A percentile compares a stretch with the other conserved stretches of the same genome.
phyloP scores from a whole-genome alignment of 2,329 filamentous ascomycete species.

The Diaporthe caulivora region DNA sequence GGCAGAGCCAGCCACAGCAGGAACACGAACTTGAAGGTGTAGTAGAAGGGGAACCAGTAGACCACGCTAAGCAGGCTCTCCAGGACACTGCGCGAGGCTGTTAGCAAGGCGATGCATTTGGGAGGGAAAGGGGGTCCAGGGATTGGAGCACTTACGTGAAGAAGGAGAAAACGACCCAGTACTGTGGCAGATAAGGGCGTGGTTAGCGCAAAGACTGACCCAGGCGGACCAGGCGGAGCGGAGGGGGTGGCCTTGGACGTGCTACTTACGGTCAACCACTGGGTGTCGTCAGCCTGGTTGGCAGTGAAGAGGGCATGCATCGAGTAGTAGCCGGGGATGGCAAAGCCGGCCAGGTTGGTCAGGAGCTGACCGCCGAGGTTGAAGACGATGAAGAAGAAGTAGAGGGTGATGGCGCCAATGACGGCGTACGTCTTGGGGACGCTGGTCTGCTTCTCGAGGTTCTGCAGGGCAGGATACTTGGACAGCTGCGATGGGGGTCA shows the following conservation, averaged over 20 bases:
- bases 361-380: constrained; percentile 91
- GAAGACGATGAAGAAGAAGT: constrained; percentile 93
- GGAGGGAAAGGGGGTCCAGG: background rate
- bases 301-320: constrained; percentile 80
- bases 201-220: constrained; percentile 49
- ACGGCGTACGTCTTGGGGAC: constrained; percentile 88
- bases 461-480: constrained; percentile 86
- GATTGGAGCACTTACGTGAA: constrained; percentile 70
- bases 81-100: constrained; percentile 66
- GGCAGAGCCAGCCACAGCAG: constrained; percentile 98
- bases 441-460: constrained; percentile 86
- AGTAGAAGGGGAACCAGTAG: constrained; percentile 99
- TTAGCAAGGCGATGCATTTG: constrained; percentile 6
- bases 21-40: constrained; percentile 98
- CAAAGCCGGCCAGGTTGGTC: constrained; percentile 87
- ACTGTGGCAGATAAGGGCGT: constrained; percentile 59
- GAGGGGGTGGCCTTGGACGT: constrained; percentile 4
- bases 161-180: constrained; percentile 89
- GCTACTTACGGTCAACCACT: constrained; percentile 78
- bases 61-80: constrained; percentile 88
- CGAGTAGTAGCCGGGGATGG: constrained; percentile 88
- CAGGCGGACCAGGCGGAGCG: background rate
- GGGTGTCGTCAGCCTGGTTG: constrained; percentile 82
- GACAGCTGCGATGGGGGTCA: constrained; percentile 70
- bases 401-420: constrained; percentile 80